Evolutionary conservation across 2,329 filamentous ascomycete species (phyloP).

Genomic region (Arthrobotrys sinensis): DNA sequence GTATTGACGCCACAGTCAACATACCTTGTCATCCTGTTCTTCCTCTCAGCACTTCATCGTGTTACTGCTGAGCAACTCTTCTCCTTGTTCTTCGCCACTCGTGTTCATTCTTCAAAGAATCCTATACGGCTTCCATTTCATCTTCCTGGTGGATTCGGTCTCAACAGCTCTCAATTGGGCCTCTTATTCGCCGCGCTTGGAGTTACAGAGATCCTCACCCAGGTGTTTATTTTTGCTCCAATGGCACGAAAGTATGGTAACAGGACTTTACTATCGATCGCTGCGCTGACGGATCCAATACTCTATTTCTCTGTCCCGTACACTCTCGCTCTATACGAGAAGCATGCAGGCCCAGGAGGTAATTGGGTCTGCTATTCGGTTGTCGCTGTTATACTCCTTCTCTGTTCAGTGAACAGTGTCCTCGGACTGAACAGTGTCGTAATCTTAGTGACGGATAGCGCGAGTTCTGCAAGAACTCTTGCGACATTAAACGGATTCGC

Average conservation of each 20-base stretch:
- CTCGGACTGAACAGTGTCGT: constrained; percentile 40
- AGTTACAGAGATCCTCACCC: constrained; percentile 74
- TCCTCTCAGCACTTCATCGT: constrained; percentile 89
- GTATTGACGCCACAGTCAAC: constrained; percentile 76
- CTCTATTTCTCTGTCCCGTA: constrained; percentile 39
- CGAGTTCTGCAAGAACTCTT: constrained; percentile 23
- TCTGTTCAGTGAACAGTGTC: constrained; percentile 31
- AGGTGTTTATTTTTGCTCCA: constrained; percentile 74
- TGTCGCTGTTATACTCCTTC: constrained; percentile 7
- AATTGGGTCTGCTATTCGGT: constrained; percentile 28
- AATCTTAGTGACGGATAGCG: constrained; percentile 43
- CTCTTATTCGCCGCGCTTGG: constrained; percentile 75
- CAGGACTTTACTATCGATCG: constrained; percentile 7
- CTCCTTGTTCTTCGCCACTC: constrained; percentile 86
- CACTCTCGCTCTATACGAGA: constrained; percentile 29
- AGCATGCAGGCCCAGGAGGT: not conserved
- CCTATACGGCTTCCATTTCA: constrained; percentile 70
- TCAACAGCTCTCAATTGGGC: constrained; percentile 76
- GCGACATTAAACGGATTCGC: constrained; percentile 41
- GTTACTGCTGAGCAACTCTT: constrained; percentile 95
- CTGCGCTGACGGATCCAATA: constrained; percentile 25
- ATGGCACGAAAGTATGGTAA: constrained; percentile 30
- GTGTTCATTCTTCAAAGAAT: constrained; percentile 62
- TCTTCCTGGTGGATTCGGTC: constrained; percentile 75
- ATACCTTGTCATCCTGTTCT: constrained; percentile 84